A percentile compares a stretch with the other conserved stretches of the same genome.
phyloP scores from a whole-genome alignment of 2,329 filamentous ascomycete genomes.

The Clonostachys rhizophaga region DNA sequence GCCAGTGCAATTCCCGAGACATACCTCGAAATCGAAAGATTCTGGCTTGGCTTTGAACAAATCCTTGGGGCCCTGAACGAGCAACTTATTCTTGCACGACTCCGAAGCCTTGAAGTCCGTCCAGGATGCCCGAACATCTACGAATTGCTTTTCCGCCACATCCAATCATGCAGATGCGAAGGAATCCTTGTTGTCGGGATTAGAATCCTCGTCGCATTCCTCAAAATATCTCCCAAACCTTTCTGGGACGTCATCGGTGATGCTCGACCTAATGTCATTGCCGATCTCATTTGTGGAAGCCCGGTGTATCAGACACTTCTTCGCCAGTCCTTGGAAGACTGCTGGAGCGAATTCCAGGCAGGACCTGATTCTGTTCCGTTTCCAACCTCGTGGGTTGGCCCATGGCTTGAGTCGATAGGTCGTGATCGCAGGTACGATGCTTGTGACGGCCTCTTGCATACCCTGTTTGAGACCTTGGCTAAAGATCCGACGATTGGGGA shows the following conservation, averaged over 20 bases:
- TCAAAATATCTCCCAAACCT: conserved; percentile 71
- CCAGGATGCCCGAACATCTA: conserved; percentile 56
- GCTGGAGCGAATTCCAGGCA: conserved; percentile 32
- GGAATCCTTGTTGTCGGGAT: conserved; percentile 65
- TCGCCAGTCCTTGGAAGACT: conserved; percentile 49
- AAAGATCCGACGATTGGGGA: conserved; percentile 48
- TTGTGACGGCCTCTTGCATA: conserved; percentile 72
- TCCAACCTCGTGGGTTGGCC: conserved; percentile 72
- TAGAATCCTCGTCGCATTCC: conserved; percentile 62
- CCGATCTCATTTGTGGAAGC: conserved; percentile 79
- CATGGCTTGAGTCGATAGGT: conserved; percentile 74
- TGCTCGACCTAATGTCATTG: conserved; percentile 72
- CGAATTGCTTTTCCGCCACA: conserved; percentile 52
- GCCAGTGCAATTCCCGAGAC: conserved; percentile 16
- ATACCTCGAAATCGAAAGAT: conserved; percentile 53
- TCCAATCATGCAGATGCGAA: conserved; percentile 42
- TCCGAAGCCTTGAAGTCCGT: conserved; percentile 75
- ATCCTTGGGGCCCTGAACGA: conserved; percentile 72
- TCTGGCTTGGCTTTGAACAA: conserved; percentile 74
- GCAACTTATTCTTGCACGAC: conserved; percentile 69
- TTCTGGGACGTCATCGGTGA: conserved; percentile 88
- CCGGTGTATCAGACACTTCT: conserved; percentile 60
- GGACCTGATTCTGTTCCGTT: conserved; percentile 48
- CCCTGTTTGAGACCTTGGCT: conserved; percentile 64
- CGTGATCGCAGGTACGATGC: conserved; percentile 73